Conservation (phyloP, 306 rosid species). For the Dryas octopetala region DNA sequence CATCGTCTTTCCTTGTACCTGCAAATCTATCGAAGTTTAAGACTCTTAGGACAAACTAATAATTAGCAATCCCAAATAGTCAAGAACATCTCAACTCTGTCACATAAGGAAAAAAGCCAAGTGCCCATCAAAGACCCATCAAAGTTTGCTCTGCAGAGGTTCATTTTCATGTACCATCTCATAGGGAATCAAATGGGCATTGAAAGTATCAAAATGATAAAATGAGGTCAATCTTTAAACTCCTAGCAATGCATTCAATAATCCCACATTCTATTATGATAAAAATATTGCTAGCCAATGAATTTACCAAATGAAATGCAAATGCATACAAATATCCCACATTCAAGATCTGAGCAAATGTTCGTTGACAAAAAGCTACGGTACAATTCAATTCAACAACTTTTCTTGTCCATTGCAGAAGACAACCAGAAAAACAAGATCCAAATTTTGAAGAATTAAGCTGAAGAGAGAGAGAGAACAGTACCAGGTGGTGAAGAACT, state of each 20-base stretch:
- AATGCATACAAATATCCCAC: too few relatives aligned
- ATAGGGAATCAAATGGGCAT: background rate
- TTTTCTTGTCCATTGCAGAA: background rate
- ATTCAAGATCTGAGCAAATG: constrained; percentile 5
- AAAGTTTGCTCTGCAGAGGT: background rate
- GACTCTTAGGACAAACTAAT: constrained; percentile 33
- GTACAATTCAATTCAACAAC: constrained; percentile 3
- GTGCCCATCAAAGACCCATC: background rate
- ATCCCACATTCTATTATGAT: background rate
- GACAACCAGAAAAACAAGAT: background rate
- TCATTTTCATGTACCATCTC: constrained; percentile 3
- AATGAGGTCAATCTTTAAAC: background rate
- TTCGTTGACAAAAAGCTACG: background rate
- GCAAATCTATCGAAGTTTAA: constrained; percentile 41
- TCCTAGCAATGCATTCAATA: background rate
- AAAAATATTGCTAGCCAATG: background rate
- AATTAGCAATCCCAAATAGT: background rate
- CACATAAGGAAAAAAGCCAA: constrained; percentile 1
- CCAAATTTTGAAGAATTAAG: background rate
- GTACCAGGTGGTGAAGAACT: constrained; percentile 66
- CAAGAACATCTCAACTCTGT: constrained; percentile 5
- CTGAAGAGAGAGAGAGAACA: constrained; percentile 5
- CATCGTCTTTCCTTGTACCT: constrained; percentile 92
- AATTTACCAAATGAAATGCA: background rate
- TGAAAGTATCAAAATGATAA: background rate